Conservation (phyloP, 495 filamentous ascomycete genomes). For the Aspergillus olivimuriae region DNA sequence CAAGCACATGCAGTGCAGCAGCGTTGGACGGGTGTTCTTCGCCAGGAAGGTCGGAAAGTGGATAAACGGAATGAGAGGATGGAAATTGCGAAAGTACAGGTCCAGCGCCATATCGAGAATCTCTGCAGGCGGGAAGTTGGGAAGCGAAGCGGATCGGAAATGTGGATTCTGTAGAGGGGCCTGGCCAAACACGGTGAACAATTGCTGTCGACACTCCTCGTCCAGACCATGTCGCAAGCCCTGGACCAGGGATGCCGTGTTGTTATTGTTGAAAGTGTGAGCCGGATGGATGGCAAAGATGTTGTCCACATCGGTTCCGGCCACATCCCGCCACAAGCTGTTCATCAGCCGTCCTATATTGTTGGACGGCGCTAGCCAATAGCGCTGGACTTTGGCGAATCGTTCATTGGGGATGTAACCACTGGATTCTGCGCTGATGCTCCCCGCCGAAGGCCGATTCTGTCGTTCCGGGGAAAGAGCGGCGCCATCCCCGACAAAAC, state of each 20-base stretch:
- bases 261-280: slow-evolving; percentile 14
- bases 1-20: slow-evolving; percentile 46
- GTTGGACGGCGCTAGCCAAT: slow-evolving; percentile 41
- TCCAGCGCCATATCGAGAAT: slow-evolving; percentile 54
- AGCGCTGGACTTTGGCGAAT: slow-evolving; percentile 44
- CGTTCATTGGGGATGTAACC: slow-evolving; percentile 40
- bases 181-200: slow-evolving; percentile 34
- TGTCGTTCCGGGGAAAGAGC: slow-evolving; percentile 19
- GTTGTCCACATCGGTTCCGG: slow-evolving; percentile 37
- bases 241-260: slow-evolving; percentile 20
- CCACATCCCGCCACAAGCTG: slow-evolving; percentile 41
- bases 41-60: slow-evolving; percentile 47
- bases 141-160: slow-evolving; percentile 20
- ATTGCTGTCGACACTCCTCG: slow-evolving; percentile 40
- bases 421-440: slow-evolving; percentile 21
- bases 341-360: slow-evolving; percentile 42
- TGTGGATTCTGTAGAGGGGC: slow-evolving; percentile 13
- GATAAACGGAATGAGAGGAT: slow-evolving; percentile 46
- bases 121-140: slow-evolving; percentile 43
- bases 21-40: slow-evolving; percentile 32
- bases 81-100: slow-evolving; percentile 44
- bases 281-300: slow-evolving; percentile 32
- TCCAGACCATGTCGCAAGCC: slow-evolving; percentile 43
- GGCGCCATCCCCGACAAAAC: slow-evolving; percentile 24
- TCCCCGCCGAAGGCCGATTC: slow-evolving; percentile 21